These are phyloP conservation scores for Metschnikowia koreensis DNA, from an alignment of 805 yeast species.

Conservation along the genomic window DNA sequence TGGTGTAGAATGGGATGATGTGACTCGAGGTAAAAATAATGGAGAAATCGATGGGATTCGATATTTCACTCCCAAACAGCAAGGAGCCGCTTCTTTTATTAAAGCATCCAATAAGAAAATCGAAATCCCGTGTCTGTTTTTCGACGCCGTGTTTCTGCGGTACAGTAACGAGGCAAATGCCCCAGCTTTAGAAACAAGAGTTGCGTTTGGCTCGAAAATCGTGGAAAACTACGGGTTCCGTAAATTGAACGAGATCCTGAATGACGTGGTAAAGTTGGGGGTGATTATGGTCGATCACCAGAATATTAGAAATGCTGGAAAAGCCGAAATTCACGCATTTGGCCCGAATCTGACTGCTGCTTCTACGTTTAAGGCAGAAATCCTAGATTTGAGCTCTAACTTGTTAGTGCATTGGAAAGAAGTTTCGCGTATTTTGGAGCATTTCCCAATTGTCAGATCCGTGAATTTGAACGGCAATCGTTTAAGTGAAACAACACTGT, in stretches of 20 bases:
- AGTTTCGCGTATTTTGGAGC: conserved; percentile 36
- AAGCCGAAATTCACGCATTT: neutral
- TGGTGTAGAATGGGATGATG: conserved; percentile 88
- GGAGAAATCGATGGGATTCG: conserved; percentile 55
- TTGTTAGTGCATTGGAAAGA: conserved; percentile 15
- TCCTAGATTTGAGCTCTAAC: conserved; percentile 17
- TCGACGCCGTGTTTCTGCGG: conserved; percentile 48
- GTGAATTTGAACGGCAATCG: conserved; percentile 58
- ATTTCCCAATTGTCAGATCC: conserved; percentile 36
- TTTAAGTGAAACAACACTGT: conserved; percentile 19
- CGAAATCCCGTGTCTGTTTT: conserved; percentile 29
- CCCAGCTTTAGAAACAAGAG: conserved; percentile 22
- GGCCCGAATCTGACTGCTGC: no score
- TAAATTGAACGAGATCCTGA: conserved; percentile 47
- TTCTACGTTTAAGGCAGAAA: neutral
- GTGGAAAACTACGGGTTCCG: conserved; percentile 69
- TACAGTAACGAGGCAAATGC: conserved; percentile 38
- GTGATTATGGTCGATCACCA: conserved; percentile 50
- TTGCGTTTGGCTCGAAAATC: conserved; percentile 53
- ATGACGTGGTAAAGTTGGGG: conserved; percentile 44
- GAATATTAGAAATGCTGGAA: conserved; percentile 24
- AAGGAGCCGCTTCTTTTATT: conserved; percentile 61
- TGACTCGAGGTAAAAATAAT: conserved; percentile 64
- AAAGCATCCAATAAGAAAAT: conserved; percentile 44
- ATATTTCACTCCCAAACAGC: conserved; percentile 50